Evolutionary conservation across 371 early-diverging fungal species (phyloP), one percentile per base, ranked within the genome.

Genomic region (Actinomortierella wolfii): DNA sequence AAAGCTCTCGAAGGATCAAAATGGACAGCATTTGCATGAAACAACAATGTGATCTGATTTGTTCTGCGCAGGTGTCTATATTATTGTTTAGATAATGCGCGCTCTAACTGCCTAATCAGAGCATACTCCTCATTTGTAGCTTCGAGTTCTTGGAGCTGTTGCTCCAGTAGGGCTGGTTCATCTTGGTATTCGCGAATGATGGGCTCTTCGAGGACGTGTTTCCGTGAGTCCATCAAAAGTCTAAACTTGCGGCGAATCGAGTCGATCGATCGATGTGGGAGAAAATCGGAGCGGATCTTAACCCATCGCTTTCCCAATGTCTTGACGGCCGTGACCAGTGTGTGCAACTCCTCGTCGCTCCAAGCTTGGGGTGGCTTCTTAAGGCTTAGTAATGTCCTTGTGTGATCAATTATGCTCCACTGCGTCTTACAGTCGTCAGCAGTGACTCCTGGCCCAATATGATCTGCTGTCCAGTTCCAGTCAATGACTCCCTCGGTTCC

Each of bases 401-500:
- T 34, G 7, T 34, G 34, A 11, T 34, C 34, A 34, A 34, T 34
- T 11, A 34, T 34, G 39, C 66, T 59, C 73, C 73, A 73, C 23
- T 49, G 43, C 17, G 62, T 50, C 51, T 62, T 67, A 39, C 73
- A 73, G 54, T 56, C 59, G 47, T 42, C 48, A 24, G 54, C 59
- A 40, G 59, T 56, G 28, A 66, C 48, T 4, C 61, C 67, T n/a
- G 73, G 67, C 9, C 67, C 73, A 50, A 73, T 73, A 18, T 73
- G 73, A 7, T 73, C 67, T 3, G 73, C 73, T 8, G 66, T 53
- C 73, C 73, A 73, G 15, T 24, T 1, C 73, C 73, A 73, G 42
- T 73, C 56, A 29, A 73, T 50, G 0, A 34, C 4, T 6, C 11
- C 34, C 34, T 34, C 34, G 11, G 62, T 17, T 0, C 53, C 58